phyloP scores from a whole-genome alignment of 768 basidiomycete species.

The Pleurotus sapidus region DNA sequence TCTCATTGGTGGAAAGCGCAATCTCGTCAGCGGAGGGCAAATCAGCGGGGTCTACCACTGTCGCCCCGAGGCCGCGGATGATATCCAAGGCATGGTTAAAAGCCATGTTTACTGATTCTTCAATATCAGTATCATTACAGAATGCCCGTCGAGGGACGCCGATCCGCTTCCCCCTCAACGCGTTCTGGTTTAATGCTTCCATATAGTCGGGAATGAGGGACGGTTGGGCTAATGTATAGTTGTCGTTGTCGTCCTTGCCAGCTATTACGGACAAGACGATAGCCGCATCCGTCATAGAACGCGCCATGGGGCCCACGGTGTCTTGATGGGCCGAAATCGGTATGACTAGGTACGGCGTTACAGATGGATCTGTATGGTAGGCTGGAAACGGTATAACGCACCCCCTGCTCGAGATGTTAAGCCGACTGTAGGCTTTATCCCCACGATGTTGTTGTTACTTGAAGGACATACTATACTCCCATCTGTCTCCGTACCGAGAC shows the following conservation, averaged over 20 bases:
- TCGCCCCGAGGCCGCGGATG: constrained; percentile 39
- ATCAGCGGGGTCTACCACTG: constrained; percentile 62
- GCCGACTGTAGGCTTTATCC: constrained; percentile 61
- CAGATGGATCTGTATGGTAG: not conserved
- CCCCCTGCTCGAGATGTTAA: constrained; percentile 60
- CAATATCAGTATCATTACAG: constrained; percentile 28
- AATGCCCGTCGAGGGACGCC: constrained; percentile 48
- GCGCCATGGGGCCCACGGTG: constrained; percentile 54
- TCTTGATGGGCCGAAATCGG: constrained; percentile 59
- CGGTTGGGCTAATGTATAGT: constrained; percentile 54
- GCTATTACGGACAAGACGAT: constrained; percentile 56
- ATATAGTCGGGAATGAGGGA: constrained; percentile 50
- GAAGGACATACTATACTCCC: constrained; percentile 56
- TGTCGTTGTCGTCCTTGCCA: constrained; percentile 52
- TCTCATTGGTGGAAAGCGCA: constrained; percentile 65
- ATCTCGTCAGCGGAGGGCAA: constrained; percentile 54
- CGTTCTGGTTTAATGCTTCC: constrained; percentile 44
- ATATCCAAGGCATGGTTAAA: constrained; percentile 38
- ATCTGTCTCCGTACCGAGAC: constrained; percentile 49
- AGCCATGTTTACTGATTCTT: constrained; percentile 31
- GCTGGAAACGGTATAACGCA: constrained; percentile 11
- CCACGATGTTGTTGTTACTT: constrained; percentile 50
- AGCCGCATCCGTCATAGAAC: constrained; percentile 53
- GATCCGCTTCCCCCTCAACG: constrained; percentile 48
- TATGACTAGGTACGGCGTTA: constrained; percentile 33